phyloP scores from a whole-genome alignment of 169 alveolate species.

The Plasmodium vivax region DNA sequence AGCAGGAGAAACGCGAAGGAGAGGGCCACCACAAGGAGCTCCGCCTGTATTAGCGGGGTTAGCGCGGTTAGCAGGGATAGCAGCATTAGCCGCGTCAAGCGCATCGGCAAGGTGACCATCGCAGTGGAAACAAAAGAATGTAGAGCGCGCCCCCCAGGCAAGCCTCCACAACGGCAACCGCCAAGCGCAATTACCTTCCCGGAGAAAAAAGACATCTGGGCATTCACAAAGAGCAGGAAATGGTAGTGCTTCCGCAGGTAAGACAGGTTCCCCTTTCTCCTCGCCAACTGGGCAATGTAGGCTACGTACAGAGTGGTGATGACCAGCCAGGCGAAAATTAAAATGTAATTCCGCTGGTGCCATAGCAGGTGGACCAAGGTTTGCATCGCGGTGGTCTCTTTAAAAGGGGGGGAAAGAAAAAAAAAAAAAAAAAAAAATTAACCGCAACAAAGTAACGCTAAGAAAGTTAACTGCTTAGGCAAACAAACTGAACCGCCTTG shows the following conservation, averaged over 20 bases:
- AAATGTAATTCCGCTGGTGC: background rate
- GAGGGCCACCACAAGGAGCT: slow-evolving; percentile 9
- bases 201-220: background rate
- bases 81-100: background rate
- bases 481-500: background rate
- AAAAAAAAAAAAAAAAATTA: background rate
- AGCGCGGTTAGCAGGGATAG: background rate
- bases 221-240: slow-evolving; percentile 32
- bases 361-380: background rate
- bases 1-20: slow-evolving; percentile 6
- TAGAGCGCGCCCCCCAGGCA: background rate
- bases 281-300: slow-evolving; percentile 6
- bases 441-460: background rate
- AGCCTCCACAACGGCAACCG: background rate
- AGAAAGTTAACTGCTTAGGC: too few relatives aligned
- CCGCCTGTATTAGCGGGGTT: background rate
- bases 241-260: slow-evolving; percentile 47
- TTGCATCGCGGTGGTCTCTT: background rate
- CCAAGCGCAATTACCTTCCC: background rate
- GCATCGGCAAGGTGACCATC: background rate
- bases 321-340: slow-evolving; percentile 3
- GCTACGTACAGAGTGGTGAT: slow-evolving; percentile 16
- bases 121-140: background rate
- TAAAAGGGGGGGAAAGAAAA: background rate
- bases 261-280: background rate